These are phyloP conservation scores for Cucurbita maxima DNA, from an alignment of 306 rosid genomes.

Conservation along the genomic window DNA sequence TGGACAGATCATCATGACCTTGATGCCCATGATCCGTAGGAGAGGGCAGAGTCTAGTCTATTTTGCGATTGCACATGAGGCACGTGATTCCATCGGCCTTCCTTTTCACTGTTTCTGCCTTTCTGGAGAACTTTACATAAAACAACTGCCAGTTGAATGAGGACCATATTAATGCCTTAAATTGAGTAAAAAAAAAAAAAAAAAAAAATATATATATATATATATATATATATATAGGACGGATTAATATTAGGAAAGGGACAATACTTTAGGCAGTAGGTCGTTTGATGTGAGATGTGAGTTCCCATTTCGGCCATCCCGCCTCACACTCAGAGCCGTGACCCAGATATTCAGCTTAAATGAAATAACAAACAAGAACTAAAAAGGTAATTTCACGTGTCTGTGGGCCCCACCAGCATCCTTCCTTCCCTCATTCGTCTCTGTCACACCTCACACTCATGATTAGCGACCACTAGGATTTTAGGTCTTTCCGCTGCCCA, in stretches of 20 bases:
- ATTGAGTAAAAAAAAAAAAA: neutral
- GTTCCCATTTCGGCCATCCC: neutral
- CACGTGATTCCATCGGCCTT: constrained; percentile 1
- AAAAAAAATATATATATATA: too few relatives aligned
- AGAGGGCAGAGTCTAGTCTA: neutral
- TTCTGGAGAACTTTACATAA: neutral
- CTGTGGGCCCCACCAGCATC: constrained; percentile 12
- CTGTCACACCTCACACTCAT: neutral
- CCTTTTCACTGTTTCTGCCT: neutral
- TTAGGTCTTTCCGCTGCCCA: neutral
- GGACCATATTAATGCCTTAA: neutral
- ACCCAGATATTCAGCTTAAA: constrained; percentile 26
- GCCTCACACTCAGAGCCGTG: constrained; percentile 6
- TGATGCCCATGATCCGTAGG: neutral
- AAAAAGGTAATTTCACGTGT: constrained; percentile 27
- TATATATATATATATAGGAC: neutral
- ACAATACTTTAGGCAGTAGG: neutral
- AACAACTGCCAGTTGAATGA: neutral
- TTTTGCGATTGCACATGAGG: neutral
- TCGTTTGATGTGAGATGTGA: constrained; percentile 17
- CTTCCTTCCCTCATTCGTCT: neutral
- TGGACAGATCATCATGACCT: too few relatives aligned
- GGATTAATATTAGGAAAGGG: neutral
- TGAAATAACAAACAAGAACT: neutral
- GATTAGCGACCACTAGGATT: neutral